Base-by-base conservation (phyloP, 2,329 filamentous ascomycete genomes). In the Diaporthe amygdali region DNA sequence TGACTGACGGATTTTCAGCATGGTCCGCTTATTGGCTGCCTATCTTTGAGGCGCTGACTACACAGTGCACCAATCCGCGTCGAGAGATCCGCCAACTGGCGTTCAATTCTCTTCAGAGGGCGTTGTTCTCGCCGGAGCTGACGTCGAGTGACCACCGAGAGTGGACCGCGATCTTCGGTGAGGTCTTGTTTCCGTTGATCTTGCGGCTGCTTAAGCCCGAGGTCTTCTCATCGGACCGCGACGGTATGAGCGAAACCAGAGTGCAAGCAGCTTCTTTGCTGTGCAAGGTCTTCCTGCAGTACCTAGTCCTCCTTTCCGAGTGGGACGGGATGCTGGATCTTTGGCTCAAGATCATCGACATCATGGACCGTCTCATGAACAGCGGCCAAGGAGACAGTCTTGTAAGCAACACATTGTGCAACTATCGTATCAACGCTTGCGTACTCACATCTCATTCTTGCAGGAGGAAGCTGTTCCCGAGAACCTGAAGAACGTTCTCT, bases 11-110 rank as follows among this genome's bases (percentile, higher is more conserved):
- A 72, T 76, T 61, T 39, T 56, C 74, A 93, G 96, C 96, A 17
- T 99, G 96, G 96, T 95, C 94, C 64, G 94, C 96, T 10, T 99
- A 99, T 81, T 99, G 96, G 96, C 92, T 95, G 17, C 96, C 96
- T 2, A 95, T 99, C 32, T 96, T 99, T 82, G 91, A 94, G 76
- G 93, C 94, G 7, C 84, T 99, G 22, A 96, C 93, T 3, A 91
- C 90, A 5, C 96, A 99, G 82, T 98, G 95, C 82, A 94, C 94
- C 68, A 99, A 98, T 79, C 95, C 95, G 0, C 98, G 95, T 78
- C 93, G 96, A 68, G 95, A 98, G 76, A 94, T 99, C 71, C 91
- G 96, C 3, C 93, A 97, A 77, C 89, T 97, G 77, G 94, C 96
- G 1, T 94, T 98, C 76, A 91, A 92, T 9, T 94, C 92, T 12